Evolutionary conservation across 768 basidiomycete genomes (phyloP), one percentile per base, ranked within the genome.

Genomic region (Podaxis carcinomalis): DNA sequence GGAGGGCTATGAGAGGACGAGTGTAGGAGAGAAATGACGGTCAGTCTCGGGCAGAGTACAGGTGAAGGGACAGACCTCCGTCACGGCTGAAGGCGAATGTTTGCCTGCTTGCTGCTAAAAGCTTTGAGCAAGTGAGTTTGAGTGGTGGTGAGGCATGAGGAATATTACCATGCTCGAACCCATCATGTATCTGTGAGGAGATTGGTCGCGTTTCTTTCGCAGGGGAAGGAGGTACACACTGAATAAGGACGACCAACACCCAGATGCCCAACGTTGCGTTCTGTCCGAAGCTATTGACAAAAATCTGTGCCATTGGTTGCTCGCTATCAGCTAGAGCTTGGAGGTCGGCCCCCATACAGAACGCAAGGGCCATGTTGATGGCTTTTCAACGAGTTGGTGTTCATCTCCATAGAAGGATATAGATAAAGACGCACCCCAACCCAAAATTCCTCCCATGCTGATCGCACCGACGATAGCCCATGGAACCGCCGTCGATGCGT

Each of bases 11-110:
- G 14, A 7, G 39, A 10, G 25, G 9, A 32, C 1, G 7, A 2
- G 32, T 32, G 32, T 2, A 32, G 25, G 7, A 13, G 40, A 36
- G 16, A 27, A n/a, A 27, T 37, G 35, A 5, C 16, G 7, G 36
- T 32, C 1, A 32, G 28, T 23, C 14, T 49, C 37, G 50, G 37
- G 19, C 7, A 0, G 47, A 23, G 37, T 52, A 25, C 16, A 10
- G 32, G 2, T n/a, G 11, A 35, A 9, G 27, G 7, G 9, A 56
- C 70, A 32, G 55, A 75, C 77, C 86, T 19, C 80, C 80, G 66
- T 91, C 88, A 1, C 88, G 80, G 25, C 85, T 80, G 69, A 90
- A 89, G 0, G 88, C 88, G 65, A 88, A 90, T 0, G 82, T 83
- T 69, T 91, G 89, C 3, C 89, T 80, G 67, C 70, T 70, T 36